Percentiles rank a stretch among this genome's conserved stretches.
These are phyloP conservation scores for Cladophialophora chaetospira DNA, from an alignment of 2,329 filamentous ascomycete species.

Conservation along the genomic window DNA sequence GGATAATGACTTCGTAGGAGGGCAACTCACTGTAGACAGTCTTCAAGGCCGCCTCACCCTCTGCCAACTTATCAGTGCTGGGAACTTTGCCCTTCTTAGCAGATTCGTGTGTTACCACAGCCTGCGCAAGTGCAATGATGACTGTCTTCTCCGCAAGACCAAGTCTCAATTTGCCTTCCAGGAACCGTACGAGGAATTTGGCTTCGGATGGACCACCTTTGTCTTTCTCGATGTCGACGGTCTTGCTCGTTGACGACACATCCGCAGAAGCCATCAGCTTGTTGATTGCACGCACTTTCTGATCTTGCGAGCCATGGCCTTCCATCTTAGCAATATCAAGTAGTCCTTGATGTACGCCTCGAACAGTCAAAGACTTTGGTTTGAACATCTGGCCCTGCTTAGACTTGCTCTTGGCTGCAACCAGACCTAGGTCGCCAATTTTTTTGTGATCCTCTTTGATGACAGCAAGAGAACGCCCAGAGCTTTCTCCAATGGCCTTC, in stretches of 20 bases:
- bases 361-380: slow-evolving; percentile 84
- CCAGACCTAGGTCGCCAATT: slow-evolving; percentile 90
- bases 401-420: slow-evolving; percentile 91
- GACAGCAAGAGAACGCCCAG: slow-evolving; percentile 79
- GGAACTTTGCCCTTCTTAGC: slow-evolving; percentile 69
- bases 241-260: slow-evolving; percentile 69
- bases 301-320: slow-evolving; percentile 82
- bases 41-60: slow-evolving; percentile 85
- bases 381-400: slow-evolving; percentile 99
- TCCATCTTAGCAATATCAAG: slow-evolving; percentile 85
- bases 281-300: slow-evolving; percentile 93
- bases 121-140: slow-evolving; percentile 85
- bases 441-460: slow-evolving; percentile 97
- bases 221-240: slow-evolving; percentile 81
- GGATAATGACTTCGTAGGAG: slow-evolving; percentile 92
- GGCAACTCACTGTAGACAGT: slow-evolving; percentile 91
- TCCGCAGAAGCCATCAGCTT: slow-evolving; percentile 93
- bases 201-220: slow-evolving; percentile 94
- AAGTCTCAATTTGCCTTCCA: slow-evolving; percentile 90
- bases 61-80: slow-evolving; percentile 73
- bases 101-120: slow-evolving; percentile 80
- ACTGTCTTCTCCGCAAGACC: slow-evolving; percentile 92
- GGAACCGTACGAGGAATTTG: slow-evolving; percentile 87
- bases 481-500: slow-evolving; percentile 96
- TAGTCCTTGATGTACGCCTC: slow-evolving; percentile 81